These are phyloP conservation scores for Euptelea pleiosperma DNA, from an alignment of 164 flowering plant species.

Conservation along the genomic window DNA sequence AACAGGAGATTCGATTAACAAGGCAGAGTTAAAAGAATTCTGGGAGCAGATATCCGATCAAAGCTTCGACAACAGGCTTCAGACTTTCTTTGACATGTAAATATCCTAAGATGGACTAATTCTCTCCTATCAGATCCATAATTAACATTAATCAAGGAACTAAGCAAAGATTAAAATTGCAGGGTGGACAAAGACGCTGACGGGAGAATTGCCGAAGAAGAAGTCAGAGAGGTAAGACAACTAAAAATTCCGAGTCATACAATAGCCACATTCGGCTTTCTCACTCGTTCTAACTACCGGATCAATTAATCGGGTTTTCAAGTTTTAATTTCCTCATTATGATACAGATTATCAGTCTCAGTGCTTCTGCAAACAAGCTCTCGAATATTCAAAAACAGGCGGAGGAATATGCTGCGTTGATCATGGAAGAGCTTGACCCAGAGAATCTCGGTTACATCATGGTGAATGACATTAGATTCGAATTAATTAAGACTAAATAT, in stretches of 20 bases:
- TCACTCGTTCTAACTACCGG: not conserved
- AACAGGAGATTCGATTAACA: constrained; percentile 27
- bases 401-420: constrained; percentile 53
- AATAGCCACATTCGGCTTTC: not conserved
- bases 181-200: constrained; percentile 93
- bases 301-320: not conserved
- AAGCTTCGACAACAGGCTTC: constrained; percentile 69
- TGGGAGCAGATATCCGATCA: constrained; percentile 68
- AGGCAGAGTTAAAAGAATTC: constrained; percentile 44
- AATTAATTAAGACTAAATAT: no score
- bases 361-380: constrained; percentile 53
- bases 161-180: constrained; percentile 6
- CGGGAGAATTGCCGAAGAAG: constrained; percentile 70
- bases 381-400: constrained; percentile 46
- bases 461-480: no score
- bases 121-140: no score
- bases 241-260: not conserved
- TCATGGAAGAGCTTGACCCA: constrained; percentile 66
- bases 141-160: not conserved
- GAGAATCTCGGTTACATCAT: constrained; percentile 40
- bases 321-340: not conserved
- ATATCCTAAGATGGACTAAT: no score
- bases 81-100: constrained; percentile 72
- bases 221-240: constrained; percentile 65
- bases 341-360: constrained; percentile 40